These are phyloP conservation scores for Colletotrichum sp. DNA, from an alignment of 2,329 filamentous ascomycete genomes.

Conservation along the genomic window DNA sequence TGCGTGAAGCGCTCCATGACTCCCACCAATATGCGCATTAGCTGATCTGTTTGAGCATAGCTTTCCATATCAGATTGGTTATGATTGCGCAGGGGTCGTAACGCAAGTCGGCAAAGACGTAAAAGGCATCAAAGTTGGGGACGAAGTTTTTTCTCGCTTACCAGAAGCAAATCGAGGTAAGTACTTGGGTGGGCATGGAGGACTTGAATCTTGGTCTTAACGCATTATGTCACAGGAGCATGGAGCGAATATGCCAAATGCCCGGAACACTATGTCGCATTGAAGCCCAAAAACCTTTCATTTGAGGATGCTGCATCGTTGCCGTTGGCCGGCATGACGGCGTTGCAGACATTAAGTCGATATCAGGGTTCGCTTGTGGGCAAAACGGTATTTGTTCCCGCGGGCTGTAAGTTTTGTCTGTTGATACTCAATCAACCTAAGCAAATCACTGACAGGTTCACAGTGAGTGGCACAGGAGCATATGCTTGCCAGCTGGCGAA, in stretches of 20 bases:
- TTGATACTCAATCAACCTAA: background rate
- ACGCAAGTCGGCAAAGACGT: background rate
- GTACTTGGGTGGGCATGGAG: rapidly evolving
- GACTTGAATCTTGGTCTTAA: rapidly evolving
- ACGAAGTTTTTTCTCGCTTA: background rate
- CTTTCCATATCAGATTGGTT: background rate
- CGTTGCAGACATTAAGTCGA: background rate
- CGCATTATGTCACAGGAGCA: background rate
- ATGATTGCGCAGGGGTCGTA: background rate
- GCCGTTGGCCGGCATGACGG: background rate
- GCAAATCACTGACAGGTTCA: background rate
- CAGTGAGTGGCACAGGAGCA: background rate
- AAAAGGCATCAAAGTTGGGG: background rate
- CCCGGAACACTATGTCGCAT: background rate
- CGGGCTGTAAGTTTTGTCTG: background rate
- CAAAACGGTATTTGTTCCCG: background rate
- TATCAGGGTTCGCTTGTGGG: background rate
- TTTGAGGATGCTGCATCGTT: background rate
- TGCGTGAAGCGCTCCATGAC: background rate
- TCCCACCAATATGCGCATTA: background rate
- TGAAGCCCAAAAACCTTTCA: background rate
- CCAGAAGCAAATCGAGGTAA: background rate
- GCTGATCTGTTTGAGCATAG: background rate
- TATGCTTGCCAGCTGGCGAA: background rate
- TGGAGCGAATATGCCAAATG: background rate